Evolutionary conservation across 2,329 filamentous ascomycete species (phyloP).

Genomic region (Cytospora piceicola): DNA sequence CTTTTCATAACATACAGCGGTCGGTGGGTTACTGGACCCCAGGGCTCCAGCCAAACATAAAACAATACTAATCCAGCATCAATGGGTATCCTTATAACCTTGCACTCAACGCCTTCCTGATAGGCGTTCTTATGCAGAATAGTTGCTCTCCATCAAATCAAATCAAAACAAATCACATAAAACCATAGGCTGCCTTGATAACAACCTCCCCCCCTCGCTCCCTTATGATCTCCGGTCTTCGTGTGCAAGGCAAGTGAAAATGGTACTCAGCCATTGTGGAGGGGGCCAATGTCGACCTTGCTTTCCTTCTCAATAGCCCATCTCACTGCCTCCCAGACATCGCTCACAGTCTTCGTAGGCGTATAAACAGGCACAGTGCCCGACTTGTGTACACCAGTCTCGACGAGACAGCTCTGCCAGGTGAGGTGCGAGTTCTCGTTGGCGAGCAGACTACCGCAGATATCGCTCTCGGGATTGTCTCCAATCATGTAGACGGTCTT

Average conservation of each 20-base stretch:
- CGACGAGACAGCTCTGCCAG: conserved; percentile 70
- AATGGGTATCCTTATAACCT: background rate
- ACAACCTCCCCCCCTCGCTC: background rate
- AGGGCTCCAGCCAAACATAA: background rate
- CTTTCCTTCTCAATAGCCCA: conserved; percentile 50
- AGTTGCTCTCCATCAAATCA: background rate
- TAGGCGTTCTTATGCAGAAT: background rate
- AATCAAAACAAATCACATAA: background rate
- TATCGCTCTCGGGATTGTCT: conserved; percentile 69
- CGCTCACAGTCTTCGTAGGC: conserved; percentile 60
- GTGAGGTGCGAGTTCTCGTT: conserved; percentile 48
- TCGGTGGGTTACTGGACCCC: background rate
- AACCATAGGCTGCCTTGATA: background rate
- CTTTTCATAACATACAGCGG: background rate
- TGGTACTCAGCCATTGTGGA: background rate
- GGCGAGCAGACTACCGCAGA: conserved; percentile 58
- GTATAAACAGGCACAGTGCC: conserved; percentile 50
- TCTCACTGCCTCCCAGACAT: conserved; percentile 68
- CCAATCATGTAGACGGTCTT: conserved; percentile 76
- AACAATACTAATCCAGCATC: background rate
- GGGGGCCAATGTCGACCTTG: conserved; percentile 9
- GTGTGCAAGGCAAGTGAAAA: background rate
- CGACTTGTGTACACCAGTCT: conserved; percentile 66
- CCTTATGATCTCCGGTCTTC: background rate
- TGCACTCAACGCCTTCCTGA: background rate